These are phyloP conservation scores for Priceomyces fermenticarens DNA, from an alignment of 805 yeast genomes.

Conservation along the genomic window DNA sequence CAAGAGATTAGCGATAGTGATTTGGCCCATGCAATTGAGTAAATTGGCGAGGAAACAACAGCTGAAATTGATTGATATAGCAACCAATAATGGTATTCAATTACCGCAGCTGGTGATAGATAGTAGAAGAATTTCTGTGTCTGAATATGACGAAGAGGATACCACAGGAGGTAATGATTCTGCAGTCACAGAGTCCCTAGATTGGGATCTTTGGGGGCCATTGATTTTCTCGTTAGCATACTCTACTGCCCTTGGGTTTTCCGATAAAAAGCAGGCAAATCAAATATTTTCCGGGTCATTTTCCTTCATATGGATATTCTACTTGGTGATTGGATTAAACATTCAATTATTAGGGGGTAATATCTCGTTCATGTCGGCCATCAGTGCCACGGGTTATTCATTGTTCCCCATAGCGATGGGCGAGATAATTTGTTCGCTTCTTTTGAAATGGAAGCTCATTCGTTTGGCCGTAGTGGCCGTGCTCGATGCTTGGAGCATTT, in stretches of 20 bases:
- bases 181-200: conserved; percentile 23
- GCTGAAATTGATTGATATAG: conserved; percentile 30
- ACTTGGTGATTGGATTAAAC: conserved; percentile 57
- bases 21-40: conserved; percentile 43
- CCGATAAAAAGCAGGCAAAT: conserved; percentile 45
- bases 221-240: conserved; percentile 56
- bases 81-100: conserved; percentile 32
- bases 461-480: conserved; percentile 46
- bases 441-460: conserved; percentile 46
- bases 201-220: conserved; percentile 75
- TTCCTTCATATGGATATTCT: conserved; percentile 61
- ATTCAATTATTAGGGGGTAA: conserved; percentile 62
- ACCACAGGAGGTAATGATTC: conserved; percentile 22
- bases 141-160: conserved; percentile 29
- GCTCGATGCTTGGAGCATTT: conserved; percentile 60
- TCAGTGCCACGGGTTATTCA: conserved; percentile 69
- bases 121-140: conserved; percentile 25
- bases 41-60: conserved; percentile 35
- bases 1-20: conserved; percentile 33
- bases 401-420: conserved; percentile 63
- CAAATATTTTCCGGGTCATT: conserved; percentile 63
- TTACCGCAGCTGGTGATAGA: conserved; percentile 32
- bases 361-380: conserved; percentile 64
- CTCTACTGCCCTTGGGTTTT: conserved; percentile 50
- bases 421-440: conserved; percentile 43